Conservation (phyloP, 2,329 filamentous ascomycete species). For the Chaetomiaceae sp. region DNA sequence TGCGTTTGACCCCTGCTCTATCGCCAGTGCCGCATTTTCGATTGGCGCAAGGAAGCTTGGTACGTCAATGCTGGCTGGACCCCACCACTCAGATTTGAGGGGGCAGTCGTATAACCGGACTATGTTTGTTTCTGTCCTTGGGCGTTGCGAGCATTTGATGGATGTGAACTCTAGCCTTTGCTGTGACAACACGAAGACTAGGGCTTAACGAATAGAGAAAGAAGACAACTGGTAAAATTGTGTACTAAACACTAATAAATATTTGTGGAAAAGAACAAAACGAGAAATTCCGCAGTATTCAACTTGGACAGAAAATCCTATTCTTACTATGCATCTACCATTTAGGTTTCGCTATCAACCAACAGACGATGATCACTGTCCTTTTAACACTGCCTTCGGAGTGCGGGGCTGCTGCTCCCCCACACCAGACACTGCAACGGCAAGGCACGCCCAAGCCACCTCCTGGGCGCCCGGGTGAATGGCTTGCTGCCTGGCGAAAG, state of each 20-base stretch:
- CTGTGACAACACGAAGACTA: no score
- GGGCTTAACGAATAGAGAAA: no score
- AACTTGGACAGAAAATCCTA: neutral
- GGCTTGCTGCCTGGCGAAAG: constrained; percentile 14
- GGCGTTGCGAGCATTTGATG: no score
- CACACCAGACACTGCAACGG: neutral
- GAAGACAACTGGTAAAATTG: no score
- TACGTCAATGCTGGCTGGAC: neutral
- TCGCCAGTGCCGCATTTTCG: neutral
- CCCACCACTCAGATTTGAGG: neutral
- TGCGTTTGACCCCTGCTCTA: no score
- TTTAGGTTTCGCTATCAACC: no score
- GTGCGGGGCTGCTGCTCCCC: constrained; percentile 5
- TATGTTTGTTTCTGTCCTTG: neutral
- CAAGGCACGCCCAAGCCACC: constrained; percentile 18
- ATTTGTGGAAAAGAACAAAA: no score
- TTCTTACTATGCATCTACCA: neutral
- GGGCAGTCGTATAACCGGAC: no score
- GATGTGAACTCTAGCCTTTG: no score
- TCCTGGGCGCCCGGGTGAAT: constrained; percentile 16
- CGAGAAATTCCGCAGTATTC: no score
- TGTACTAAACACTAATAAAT: no score
- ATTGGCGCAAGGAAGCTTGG: neutral
- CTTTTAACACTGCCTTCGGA: neutral
- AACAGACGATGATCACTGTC: no score